Evolutionary conservation across 768 basidiomycete genomes (phyloP), one percentile per base, ranked within the genome.

Genomic region (Boletus bicolor): DNA sequence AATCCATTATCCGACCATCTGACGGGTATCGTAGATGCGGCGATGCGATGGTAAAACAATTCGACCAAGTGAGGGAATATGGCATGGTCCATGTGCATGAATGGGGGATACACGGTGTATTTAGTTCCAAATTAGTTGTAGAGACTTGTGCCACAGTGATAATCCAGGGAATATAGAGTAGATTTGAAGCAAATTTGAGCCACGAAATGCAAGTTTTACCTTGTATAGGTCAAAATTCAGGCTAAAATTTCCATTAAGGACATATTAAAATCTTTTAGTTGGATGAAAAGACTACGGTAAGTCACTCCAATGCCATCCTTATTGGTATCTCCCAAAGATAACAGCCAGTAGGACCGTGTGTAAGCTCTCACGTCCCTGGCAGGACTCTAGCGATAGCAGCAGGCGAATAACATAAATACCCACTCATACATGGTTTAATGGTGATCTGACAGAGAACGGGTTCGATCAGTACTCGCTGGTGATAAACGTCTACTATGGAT

Each of bases 291-390:
- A 24, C 21, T 24, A 24, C 21, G 21, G 21, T 24, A 24, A 24
- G 21, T 24, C 21, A 24, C 21, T 24, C 21, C 21, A 24, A 24
- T 24, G 21, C 21, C 21, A 24, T 24, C 21, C 35, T 8, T 37
- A 26, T 30, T n/a, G 39, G 47, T 9, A 30, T 47, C 26, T 32
- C n/a, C 42, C 39, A 44, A 38, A 24, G 34, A 24, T 37, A 12
- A 19, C 48, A 11, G 37, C 35, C 15, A 28, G 36, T 30, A n/a
- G 30, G 32, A 36, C n/a, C 58, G 39, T 44, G 44, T 37, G 37
- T 28, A 30, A 32, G 34, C 39, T 61, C 55, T 49, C 58, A 56
- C 43, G 26, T 11, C 49, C 46, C 21, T 24, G 21, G 21, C 39
- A 54, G 2, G 26, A 51, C 19, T 51, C 11, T 26, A 44, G 54